Conservation (phyloP, 768 basidiomycete genomes). For the Pholiota microspora region DNA sequence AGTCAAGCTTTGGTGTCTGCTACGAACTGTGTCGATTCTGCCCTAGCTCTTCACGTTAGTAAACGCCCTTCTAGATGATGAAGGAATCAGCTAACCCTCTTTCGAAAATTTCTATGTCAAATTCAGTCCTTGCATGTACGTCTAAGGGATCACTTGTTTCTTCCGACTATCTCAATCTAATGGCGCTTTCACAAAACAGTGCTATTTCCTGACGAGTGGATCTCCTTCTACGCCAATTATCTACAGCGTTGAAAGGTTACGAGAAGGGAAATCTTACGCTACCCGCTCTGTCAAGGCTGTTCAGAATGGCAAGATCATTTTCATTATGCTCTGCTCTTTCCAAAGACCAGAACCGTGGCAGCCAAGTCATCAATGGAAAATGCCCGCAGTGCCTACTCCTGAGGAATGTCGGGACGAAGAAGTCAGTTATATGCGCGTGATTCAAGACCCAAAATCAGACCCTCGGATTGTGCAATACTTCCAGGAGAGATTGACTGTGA, state of each 20-base stretch:
- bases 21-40: conserved; percentile 67
- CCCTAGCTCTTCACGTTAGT: conserved; percentile 72
- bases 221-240: conserved; percentile 72
- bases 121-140: conserved; percentile 69
- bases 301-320: conserved; percentile 46
- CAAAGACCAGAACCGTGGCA: conserved; percentile 79
- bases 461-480: conserved; percentile 32
- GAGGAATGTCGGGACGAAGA: conserved; percentile 67
- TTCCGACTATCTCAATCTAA: background rate
- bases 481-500: conserved; percentile 27
- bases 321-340: conserved; percentile 78
- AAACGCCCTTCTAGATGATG: background rate
- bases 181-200: conserved; percentile 41
- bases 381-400: conserved; percentile 58
- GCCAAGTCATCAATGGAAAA: conserved; percentile 62
- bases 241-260: conserved; percentile 74
- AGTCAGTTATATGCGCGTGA: conserved; percentile 29
- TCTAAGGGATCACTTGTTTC: background rate
- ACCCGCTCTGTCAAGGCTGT: conserved; percentile 65
- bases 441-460: conserved; percentile 31
- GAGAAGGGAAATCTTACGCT: conserved; percentile 72
- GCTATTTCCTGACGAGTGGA: conserved; percentile 78
- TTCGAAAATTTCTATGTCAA: background rate
- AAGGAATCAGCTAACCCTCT: background rate
- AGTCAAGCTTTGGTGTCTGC: conserved; percentile 84